phyloP scores from a whole-genome alignment of 768 basidiomycete genomes.

The Tulasnella sp. region DNA sequence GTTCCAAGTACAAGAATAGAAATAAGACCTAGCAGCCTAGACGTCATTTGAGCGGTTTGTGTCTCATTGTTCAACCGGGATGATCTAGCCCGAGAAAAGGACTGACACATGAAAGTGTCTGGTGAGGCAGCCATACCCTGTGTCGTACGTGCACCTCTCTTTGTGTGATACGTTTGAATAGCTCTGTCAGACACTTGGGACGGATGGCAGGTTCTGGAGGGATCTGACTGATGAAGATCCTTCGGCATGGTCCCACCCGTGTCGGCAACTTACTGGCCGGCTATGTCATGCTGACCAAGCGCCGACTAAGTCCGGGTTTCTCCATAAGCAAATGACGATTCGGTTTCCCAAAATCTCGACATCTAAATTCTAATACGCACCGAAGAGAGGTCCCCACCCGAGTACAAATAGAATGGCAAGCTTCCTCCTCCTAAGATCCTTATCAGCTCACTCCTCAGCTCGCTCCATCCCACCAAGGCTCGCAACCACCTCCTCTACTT shows the following conservation, averaged over 20 bases:
- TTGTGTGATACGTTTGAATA: not conserved
- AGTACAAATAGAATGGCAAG: conserved; percentile 14
- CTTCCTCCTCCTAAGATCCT: conserved; percentile 4
- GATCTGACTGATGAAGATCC: not conserved
- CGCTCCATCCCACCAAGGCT: not conserved
- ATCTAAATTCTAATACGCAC: not conserved
- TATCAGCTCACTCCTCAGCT: not conserved
- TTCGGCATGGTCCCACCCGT: not conserved
- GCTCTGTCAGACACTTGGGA: not conserved
- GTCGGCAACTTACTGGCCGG: not conserved
- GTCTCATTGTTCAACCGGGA: no score
- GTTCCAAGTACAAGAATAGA: no score
- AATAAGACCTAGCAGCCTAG: no score
- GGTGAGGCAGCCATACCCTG: no score
- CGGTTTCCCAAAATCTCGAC: conserved; percentile 2
- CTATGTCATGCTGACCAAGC: not conserved
- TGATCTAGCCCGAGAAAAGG: no score
- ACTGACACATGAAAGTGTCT: not conserved
- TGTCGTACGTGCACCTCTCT: no score
- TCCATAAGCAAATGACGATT: not conserved
- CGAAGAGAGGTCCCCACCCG: not conserved
- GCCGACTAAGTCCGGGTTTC: not conserved
- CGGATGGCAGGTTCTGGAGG: no score
- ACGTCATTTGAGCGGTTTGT: no score
- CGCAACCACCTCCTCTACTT: not conserved